Evolutionary conservation across 1,139 yeast species (phyloP).

Genomic region (Sugiyamaella novakii): DNA sequence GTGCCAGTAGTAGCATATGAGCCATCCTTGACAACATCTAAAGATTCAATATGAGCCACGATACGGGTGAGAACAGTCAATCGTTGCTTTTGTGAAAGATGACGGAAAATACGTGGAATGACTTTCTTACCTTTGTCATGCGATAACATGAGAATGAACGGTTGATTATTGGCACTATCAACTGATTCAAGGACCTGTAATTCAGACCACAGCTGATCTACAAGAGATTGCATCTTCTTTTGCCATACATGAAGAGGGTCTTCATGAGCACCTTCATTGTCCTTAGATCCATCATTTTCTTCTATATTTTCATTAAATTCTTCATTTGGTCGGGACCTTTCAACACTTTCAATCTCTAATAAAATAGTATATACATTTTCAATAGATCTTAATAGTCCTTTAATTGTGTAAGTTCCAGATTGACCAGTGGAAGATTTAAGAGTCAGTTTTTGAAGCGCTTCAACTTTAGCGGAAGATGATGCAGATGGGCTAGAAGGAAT

Average conservation of each 20-base stretch:
- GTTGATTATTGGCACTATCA: slow-evolving; percentile 55
- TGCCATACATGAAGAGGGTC: slow-evolving; percentile 36
- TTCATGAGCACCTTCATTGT: slow-evolving; percentile 38
- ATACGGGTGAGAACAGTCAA: slow-evolving; percentile 76
- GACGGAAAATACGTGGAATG: slow-evolving; percentile 85
- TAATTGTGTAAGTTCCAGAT: slow-evolving; percentile 35
- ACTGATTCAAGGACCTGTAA: slow-evolving; percentile 63
- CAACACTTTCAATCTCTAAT: slow-evolving; percentile 78
- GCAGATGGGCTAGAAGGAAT: slow-evolving; percentile 7
- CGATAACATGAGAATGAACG: slow-evolving; percentile 80
- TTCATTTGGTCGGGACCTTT: slow-evolving; percentile 54
- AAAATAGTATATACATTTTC: slow-evolving; percentile 81
- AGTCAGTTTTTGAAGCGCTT: slow-evolving; percentile 24
- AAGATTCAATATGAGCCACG: slow-evolving; percentile 78
- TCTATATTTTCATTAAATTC: slow-evolving; percentile 53
- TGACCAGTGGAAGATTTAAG: slow-evolving; percentile 14
- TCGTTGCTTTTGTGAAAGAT: slow-evolving; percentile 75
- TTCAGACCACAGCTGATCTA: slow-evolving; percentile 67
- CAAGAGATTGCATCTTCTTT: slow-evolving; percentile 36
- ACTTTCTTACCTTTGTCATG: slow-evolving; percentile 88
- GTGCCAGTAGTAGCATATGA: slow-evolving; percentile 68
- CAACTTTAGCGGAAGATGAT: slow-evolving; percentile 22
- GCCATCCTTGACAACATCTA: slow-evolving; percentile 76
- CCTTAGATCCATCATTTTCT: slow-evolving; percentile 1
- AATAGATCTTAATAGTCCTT: slow-evolving; percentile 46